Conservation (phyloP, 129 eudicot species). For the Flaveria brownii region DNA sequence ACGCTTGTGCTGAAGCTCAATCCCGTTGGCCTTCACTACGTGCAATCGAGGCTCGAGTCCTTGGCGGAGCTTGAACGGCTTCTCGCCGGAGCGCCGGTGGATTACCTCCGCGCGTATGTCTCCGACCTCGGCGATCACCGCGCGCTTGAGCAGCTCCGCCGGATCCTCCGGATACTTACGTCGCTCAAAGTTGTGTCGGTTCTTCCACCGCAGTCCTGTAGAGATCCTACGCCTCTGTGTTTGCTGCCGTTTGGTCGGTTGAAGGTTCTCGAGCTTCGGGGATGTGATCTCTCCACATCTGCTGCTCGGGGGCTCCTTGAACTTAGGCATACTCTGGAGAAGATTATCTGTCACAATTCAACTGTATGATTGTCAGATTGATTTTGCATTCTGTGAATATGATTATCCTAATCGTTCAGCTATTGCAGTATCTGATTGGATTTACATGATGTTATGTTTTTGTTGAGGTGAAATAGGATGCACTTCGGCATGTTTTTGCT, state of each 20-base stretch:
- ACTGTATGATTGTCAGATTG: slow-evolving; percentile 55
- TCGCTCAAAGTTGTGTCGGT: slow-evolving; percentile 73
- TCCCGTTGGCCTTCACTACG: slow-evolving; percentile 84
- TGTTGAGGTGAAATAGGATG: slow-evolving; percentile 57
- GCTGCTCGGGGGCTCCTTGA: slow-evolving; percentile 81
- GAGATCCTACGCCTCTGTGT: slow-evolving; percentile 79
- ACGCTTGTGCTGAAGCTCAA: slow-evolving; percentile 60
- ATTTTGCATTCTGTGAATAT: not conserved
- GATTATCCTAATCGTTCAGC: not conserved
- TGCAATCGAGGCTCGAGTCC: slow-evolving; percentile 87
- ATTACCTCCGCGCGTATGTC: slow-evolving; percentile 82
- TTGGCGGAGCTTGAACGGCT: slow-evolving; percentile 72
- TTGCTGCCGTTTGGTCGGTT: slow-evolving; percentile 66
- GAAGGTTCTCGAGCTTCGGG: slow-evolving; percentile 80
- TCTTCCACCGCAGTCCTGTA: slow-evolving; percentile 48
- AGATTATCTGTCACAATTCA: slow-evolving; percentile 90
- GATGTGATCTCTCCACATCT: slow-evolving; percentile 85
- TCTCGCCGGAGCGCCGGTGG: slow-evolving; percentile 83
- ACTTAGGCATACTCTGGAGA: slow-evolving; percentile 81
- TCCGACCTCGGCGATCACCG: slow-evolving; percentile 96
- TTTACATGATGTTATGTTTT: slow-evolving; percentile 23
- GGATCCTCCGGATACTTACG: slow-evolving; percentile 68
- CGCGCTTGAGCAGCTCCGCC: slow-evolving; percentile 83
- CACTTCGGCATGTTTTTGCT: slow-evolving; percentile 86
- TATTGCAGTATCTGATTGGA: not conserved